Evolutionary conservation across 2,329 filamentous ascomycete genomes (phyloP).

Genomic region (Massarina eburnea): DNA sequence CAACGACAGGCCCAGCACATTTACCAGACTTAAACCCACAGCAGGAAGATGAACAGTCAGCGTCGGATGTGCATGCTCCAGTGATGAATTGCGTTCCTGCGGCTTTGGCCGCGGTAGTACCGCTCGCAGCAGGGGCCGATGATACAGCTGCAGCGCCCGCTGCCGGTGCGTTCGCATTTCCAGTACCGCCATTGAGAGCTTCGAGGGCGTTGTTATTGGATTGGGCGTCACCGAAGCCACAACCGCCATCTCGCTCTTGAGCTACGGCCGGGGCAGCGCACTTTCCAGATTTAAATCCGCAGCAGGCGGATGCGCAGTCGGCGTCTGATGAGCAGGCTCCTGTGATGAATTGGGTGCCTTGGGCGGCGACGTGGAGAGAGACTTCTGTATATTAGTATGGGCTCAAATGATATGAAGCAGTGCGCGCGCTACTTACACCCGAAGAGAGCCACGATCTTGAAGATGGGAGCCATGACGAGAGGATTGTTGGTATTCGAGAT

Average conservation of each 20-base stretch:
- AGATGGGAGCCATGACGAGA: conserved; percentile 29
- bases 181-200: conserved; percentile 16
- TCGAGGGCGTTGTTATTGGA: conserved; percentile 25
- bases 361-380: conserved; percentile 25
- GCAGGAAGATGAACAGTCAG: conserved; percentile 28
- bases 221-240: conserved; percentile 30
- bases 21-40: conserved; percentile 34
- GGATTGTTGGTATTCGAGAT: not conserved
- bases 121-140: not conserved
- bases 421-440: conserved; percentile 16
- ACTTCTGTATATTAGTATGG: conserved; percentile 17
- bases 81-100: conserved; percentile 34
- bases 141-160: conserved; percentile 13
- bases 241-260: conserved; percentile 33
- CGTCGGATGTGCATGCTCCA: conserved; percentile 27
- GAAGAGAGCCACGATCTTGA: conserved; percentile 27
- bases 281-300: conserved; percentile 37
- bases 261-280: conserved; percentile 35
- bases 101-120: conserved; percentile 1
- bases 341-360: conserved; percentile 45
- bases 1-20: conserved; percentile 35
- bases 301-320: conserved; percentile 43
- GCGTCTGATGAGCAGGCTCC: conserved; percentile 41
- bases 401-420: not conserved
- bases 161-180: conserved; percentile 34